phyloP scores from a whole-genome alignment of 768 basidiomycete genomes.

The Lactarius hatsudake region DNA sequence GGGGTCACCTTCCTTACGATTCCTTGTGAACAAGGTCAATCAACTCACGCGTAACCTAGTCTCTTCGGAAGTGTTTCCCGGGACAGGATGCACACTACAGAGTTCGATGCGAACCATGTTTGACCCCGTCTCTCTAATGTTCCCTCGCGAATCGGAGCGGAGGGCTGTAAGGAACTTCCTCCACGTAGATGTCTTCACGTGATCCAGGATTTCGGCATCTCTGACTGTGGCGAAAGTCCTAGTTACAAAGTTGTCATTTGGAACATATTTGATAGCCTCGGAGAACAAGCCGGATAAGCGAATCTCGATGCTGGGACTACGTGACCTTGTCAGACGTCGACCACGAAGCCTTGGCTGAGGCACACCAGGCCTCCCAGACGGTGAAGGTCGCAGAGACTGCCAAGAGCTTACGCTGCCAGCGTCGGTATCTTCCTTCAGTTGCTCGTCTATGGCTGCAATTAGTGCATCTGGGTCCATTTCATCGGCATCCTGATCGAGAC shows the following conservation, averaged over 20 bases:
- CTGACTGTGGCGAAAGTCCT: slow-evolving; percentile 64
- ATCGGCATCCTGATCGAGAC: slow-evolving; percentile 75
- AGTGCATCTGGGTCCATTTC: slow-evolving; percentile 72
- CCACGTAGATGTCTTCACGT: slow-evolving; percentile 98
- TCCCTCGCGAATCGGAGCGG: slow-evolving; percentile 80
- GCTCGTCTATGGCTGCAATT: slow-evolving; percentile 90
- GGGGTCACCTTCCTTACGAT: slow-evolving; percentile 7
- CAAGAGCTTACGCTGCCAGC: slow-evolving; percentile 81
- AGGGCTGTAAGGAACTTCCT: slow-evolving; percentile 91
- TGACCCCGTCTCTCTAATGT: slow-evolving; percentile 86
- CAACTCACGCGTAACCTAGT: slow-evolving; percentile 67
- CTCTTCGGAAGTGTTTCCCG: slow-evolving; percentile 67
- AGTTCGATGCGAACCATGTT: slow-evolving; percentile 92
- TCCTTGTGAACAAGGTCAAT: neutral
- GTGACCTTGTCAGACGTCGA: slow-evolving; percentile 70
- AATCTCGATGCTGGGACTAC: slow-evolving; percentile 81
- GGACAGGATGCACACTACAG: slow-evolving; percentile 67
- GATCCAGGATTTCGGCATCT: slow-evolving; percentile 89
- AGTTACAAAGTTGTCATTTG: slow-evolving; percentile 56
- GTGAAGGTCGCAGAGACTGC: slow-evolving; percentile 71
- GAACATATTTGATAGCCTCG: slow-evolving; percentile 63
- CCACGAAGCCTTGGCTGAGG: slow-evolving; percentile 27
- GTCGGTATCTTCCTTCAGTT: slow-evolving; percentile 75
- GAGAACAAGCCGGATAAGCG: slow-evolving; percentile 59
- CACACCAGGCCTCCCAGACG: slow-evolving; percentile 31